A percentile compares a stretch with the other conserved stretches of the same genome.
These are phyloP conservation scores for Vanrija sp. DNA, from an alignment of 1,284 basidiomycete genomes.

Conservation along the genomic window DNA sequence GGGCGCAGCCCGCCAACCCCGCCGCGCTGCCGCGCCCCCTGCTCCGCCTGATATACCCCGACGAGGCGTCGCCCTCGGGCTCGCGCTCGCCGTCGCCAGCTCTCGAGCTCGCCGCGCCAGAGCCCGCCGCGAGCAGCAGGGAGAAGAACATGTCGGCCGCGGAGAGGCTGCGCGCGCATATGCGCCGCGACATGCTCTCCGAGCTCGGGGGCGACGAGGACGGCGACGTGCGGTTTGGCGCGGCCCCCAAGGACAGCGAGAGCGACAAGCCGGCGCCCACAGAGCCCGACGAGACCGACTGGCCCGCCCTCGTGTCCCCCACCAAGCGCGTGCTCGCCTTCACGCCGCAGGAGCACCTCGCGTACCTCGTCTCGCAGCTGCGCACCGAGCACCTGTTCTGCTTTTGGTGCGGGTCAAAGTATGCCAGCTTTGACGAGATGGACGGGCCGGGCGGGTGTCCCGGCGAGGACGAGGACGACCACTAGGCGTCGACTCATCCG, in stretches of 20 bases:
- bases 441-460: constrained; percentile 47
- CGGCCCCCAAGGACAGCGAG: constrained; percentile 4
- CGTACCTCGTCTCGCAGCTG: constrained; percentile 40
- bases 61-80: constrained; percentile 11
- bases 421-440: constrained; percentile 43
- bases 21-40: constrained; percentile 38
- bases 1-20: constrained; percentile 38
- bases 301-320: constrained; percentile 34
- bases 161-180: constrained; percentile 39
- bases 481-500: constrained; percentile 29
- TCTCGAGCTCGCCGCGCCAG: background rate
- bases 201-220: constrained; percentile 22
- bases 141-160: constrained; percentile 32
- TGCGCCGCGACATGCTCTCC: constrained; percentile 44
- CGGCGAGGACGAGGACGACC: constrained; percentile 47
- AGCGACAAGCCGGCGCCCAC: background rate
- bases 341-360: constrained; percentile 40
- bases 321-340: constrained; percentile 43
- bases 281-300: constrained; percentile 26
- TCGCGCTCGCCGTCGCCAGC: constrained; percentile 21
- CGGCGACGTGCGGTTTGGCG: constrained; percentile 17
- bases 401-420: constrained; percentile 46
- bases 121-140: background rate
- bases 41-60: constrained; percentile 37
- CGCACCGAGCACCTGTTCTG: constrained; percentile 46